Evolutionary conservation across 306 rosid genomes (phyloP), one percentile per base, ranked within the genome.

Genomic region (Fragaria ananassa): DNA sequence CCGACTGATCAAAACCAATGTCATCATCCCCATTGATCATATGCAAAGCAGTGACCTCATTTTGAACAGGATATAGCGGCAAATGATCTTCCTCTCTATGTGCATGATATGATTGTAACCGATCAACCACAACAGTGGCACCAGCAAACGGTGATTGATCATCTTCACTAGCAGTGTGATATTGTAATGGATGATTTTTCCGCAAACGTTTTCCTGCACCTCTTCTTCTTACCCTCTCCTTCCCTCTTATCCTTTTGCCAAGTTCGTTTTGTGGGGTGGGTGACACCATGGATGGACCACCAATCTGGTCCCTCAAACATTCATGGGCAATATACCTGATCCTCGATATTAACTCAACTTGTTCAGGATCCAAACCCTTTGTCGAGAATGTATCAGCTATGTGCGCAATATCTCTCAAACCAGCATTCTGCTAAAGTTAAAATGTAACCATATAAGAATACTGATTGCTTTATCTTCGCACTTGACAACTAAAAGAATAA

Each of bases 251-350:
- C 81, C 93, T 85, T 86, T 96, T 96, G n/a, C 97, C 97, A 61
- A 79, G 80, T 75, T 96, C 97, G 60, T 71, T 80, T 81, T 91
- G 85, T 8, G 92, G 84, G 74, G 78, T 73, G 45, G 82, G 80
- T 19, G 98, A 76, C 66, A 79, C 84, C 4, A 85, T 74, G 67
- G 80, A 83, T 9, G 96, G 91, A 78, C 99, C 97, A 9, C 96
- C 96, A 53, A 96, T 76, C 82, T 96, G 99, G 85, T 91, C 99
- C 80, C 99, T 92, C 82, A 92, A 85, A 80, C 99, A 96, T 82
- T 91, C 96, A 83, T 92, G 97, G 0, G 97, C 96, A 75, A 96
- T 89, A 75, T 37, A 82, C 76, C 97, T 87, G 80, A 96, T 96
- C 87, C 87, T 84, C n/a, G 90, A 88, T 82, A 96, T 89, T 62